phyloP scores from a whole-genome alignment of 805 yeast genomes.

The Wickerhamiella alocasiicola region DNA sequence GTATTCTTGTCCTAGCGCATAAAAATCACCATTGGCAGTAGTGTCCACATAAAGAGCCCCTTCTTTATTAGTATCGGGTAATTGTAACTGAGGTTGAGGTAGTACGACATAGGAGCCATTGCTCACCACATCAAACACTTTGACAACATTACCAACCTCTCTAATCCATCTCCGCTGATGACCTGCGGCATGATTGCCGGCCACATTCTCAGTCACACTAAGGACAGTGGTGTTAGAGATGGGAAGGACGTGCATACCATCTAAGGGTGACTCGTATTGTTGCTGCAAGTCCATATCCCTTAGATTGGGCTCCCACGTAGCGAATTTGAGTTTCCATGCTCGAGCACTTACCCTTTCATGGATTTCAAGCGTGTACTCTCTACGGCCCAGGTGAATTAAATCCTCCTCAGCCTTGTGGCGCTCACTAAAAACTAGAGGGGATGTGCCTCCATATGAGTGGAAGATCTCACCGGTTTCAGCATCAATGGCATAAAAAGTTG shows the following conservation, averaged over 20 bases:
- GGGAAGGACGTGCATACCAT: constrained; percentile 70
- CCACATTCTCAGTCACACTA: constrained; percentile 48
- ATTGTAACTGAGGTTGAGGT: constrained; percentile 27
- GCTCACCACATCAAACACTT: constrained; percentile 62
- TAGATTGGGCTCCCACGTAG: constrained; percentile 87
- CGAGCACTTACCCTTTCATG: constrained; percentile 50
- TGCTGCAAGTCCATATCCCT: constrained; percentile 46
- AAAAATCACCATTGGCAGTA: constrained; percentile 56
- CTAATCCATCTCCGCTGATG: constrained; percentile 72
- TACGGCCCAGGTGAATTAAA: constrained; percentile 23
- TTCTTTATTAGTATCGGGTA: constrained; percentile 4
- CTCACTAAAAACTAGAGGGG: constrained; percentile 13
- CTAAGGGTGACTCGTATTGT: constrained; percentile 40
- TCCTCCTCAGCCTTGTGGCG: not conserved
- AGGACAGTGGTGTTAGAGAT: constrained; percentile 67
- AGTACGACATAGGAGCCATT: constrained; percentile 22
- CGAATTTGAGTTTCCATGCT: constrained; percentile 75
- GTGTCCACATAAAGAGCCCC: constrained; percentile 54
- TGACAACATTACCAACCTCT: constrained; percentile 52
- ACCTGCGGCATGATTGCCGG: constrained; percentile 42
- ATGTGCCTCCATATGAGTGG: constrained; percentile 51
- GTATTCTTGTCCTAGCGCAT: constrained; percentile 65
- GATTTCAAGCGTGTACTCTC: constrained; percentile 37
- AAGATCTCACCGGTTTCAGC: constrained; percentile 61
- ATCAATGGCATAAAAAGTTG: constrained; percentile 65